Evolutionary conservation across 202 grass and related monocot species (phyloP).

Genomic region (Brachypodium distachyon): DNA sequence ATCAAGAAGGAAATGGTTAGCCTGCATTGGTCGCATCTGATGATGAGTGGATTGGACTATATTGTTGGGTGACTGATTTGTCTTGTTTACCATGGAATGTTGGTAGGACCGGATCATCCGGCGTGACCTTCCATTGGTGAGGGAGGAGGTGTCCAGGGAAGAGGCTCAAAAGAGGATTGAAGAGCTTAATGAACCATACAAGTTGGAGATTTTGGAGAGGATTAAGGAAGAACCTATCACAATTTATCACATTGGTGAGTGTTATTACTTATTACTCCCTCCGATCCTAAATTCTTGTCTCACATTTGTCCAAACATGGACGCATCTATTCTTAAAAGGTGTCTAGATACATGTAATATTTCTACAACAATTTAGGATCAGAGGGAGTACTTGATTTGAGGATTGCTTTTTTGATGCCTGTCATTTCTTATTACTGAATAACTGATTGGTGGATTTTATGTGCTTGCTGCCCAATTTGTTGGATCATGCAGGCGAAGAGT

Average conservation of each 20-base stretch:
- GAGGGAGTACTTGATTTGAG: not conserved
- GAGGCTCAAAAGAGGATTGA: constrained; percentile 86
- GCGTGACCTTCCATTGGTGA: constrained; percentile 67
- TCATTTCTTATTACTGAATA: not conserved
- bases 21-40: not conserved
- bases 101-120: constrained; percentile 83
- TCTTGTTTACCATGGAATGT: constrained; percentile 36
- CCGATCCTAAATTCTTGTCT: too few species aligned
- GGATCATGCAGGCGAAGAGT: constrained; percentile 71
- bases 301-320: too few species aligned
- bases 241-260: constrained; percentile 88
- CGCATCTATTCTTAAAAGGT: too few species aligned
- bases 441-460: not conserved
- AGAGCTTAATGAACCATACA: constrained; percentile 80
- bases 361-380: too few species aligned
- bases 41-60: not conserved
- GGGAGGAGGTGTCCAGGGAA: constrained; percentile 78
- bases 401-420: not conserved
- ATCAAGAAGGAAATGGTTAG: constrained; percentile 97
- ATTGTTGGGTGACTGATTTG: constrained; percentile 20
- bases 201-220: constrained; percentile 81
- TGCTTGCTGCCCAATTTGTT: not conserved
- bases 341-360: too few species aligned
- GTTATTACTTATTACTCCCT: too few species aligned
- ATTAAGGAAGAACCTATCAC: constrained; percentile 95